phyloP scores from a whole-genome alignment of 805 yeast genomes.

The Myxozyma vanderwaltii region DNA sequence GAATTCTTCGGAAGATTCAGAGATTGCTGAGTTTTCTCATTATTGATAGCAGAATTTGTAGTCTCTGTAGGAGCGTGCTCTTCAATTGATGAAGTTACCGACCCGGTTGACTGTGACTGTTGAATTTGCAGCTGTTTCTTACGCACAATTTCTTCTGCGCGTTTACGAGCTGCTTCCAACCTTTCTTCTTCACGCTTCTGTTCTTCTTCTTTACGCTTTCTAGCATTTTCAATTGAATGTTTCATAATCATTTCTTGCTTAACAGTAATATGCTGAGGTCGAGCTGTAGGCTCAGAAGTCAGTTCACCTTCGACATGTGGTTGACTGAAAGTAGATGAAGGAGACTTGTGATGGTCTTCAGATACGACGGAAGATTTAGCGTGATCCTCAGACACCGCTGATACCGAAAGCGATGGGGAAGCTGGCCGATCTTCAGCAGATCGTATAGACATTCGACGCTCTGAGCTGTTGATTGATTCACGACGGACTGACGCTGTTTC shows the following conservation, averaged over 20 bases:
- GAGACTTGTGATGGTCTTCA: slow-evolving; percentile 10
- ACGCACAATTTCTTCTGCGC: slow-evolving; percentile 40
- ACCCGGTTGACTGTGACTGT: slow-evolving; percentile 17
- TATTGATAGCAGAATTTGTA: not conserved
- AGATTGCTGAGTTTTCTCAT: not conserved
- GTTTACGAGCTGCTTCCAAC: slow-evolving; percentile 37
- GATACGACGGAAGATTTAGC: not conserved
- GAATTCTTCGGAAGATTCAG: not conserved
- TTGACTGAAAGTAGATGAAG: slow-evolving; percentile 12
- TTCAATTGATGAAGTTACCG: not conserved
- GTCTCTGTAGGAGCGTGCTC: not conserved
- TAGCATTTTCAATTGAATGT: slow-evolving; percentile 41
- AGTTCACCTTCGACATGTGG: slow-evolving; percentile 9
- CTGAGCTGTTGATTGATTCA: not conserved
- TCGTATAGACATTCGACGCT: not conserved
- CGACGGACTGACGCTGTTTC: not conserved
- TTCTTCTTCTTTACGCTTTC: slow-evolving; percentile 44
- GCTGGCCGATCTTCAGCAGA: not conserved
- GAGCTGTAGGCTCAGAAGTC: not conserved
- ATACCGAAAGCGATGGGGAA: not conserved
- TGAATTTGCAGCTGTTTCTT: slow-evolving; percentile 31
- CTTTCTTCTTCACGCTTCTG: slow-evolving; percentile 38
- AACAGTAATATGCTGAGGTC: slow-evolving; percentile 27
- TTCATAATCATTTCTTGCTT: slow-evolving; percentile 44
- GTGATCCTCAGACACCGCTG: not conserved